A percentile compares a stretch with the other conserved stretches of the same genome.
Conservation (phyloP, 2,329 filamentous ascomycete species). For the Trichocomaceae sp. region DNA sequence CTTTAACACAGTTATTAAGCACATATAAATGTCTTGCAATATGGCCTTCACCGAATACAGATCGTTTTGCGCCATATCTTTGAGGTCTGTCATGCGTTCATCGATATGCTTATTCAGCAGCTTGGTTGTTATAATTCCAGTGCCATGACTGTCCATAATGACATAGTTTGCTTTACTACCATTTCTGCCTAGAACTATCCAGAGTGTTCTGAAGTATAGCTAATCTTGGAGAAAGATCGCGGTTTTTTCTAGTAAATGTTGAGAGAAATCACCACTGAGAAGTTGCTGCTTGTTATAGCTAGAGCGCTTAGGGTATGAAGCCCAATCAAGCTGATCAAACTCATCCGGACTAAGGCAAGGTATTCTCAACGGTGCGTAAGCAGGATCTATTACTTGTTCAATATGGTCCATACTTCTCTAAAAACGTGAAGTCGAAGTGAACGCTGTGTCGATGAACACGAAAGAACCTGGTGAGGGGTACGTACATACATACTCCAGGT, state of each 20-base stretch:
- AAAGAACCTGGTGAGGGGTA: no score
- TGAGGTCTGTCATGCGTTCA: neutral
- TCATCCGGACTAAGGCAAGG: constrained; percentile 2
- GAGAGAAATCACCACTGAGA: neutral
- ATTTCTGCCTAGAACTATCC: neutral
- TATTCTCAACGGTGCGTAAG: constrained; percentile 2
- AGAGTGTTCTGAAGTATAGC: constrained; percentile 5
- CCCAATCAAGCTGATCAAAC: constrained; percentile 5
- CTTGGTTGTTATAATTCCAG: constrained; percentile 1
- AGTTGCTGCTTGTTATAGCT: neutral
- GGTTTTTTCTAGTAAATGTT: constrained; percentile 2
- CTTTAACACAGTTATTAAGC: constrained; percentile 4
- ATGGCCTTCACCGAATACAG: neutral
- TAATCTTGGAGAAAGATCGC: constrained; percentile 1
- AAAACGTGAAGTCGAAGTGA: neutral
- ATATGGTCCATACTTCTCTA: constrained; percentile 4
- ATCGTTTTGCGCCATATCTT: neutral
- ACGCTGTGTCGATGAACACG: no score
- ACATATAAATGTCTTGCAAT: constrained; percentile 1
- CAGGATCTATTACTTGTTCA: constrained; percentile 2
- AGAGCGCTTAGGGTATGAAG: constrained; percentile 1
- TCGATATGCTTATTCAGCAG: constrained; percentile 7
- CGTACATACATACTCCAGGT: no score
- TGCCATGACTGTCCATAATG: neutral
- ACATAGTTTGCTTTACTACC: constrained; percentile 2